Base-by-base conservation (phyloP, 148 eudicot genomes). In the Fagopyrum esculentum region DNA sequence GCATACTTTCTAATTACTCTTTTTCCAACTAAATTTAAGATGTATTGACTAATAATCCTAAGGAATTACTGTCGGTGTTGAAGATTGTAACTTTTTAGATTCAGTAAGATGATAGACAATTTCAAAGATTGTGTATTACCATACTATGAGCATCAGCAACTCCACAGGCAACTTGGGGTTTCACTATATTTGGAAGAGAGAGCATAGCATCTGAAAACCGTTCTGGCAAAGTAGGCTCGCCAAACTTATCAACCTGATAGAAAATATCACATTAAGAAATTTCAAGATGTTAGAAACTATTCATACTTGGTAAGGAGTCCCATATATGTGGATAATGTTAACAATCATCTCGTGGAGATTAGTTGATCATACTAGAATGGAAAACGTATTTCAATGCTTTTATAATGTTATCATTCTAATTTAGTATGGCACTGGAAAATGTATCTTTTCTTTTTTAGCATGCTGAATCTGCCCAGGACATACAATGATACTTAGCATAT, bases 141-240 rank as follows among this genome's bases (percentile, higher is more conserved):
- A 91, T 94, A 78, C 90, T 91, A 83, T 94, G 98, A 73, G 98
- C 90, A 86, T 92, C 87, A 79, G 92, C 80, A 44, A 94, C 93
- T 60, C 98, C 98, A 81, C 98, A 94, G 26, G 97, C 98, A 83
- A 91, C 96, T 90, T 91, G 98, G 80, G 98, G 92, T 81, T 94
- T 94, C 81, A 94, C 98, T 54, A 94, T 91, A 79, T 83, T 84
- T 44, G 98, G 97, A 57, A 81, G 84, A 70, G 89, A 83, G 74
- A 94, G 76, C 77, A 86, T 83, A 47, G 96, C 92, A 43, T 88
- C 92, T 49, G 76, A 81, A 44, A 94, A 83, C 80, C 78, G 81
- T 72, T 80, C 77, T 16, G 44, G 79, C 83, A 91, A 85, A 82
- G 85, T 77, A 78, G 85, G 85, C 56, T 83, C 90, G 72, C 83